These are phyloP conservation scores for Ogataea kodamae DNA, from an alignment of 805 yeast genomes.

Conservation along the genomic window DNA sequence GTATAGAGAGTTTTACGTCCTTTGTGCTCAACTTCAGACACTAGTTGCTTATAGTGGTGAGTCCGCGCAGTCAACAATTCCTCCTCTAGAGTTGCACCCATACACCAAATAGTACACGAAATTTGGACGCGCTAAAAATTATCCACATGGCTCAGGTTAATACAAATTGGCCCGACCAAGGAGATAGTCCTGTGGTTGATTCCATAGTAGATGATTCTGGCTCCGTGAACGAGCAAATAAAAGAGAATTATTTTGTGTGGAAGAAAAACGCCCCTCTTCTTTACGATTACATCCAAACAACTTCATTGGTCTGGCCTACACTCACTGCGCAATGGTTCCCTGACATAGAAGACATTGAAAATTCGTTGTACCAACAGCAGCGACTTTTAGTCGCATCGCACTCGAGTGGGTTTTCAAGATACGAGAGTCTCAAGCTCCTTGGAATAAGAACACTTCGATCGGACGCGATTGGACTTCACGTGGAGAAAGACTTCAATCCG, in stretches of 20 bases:
- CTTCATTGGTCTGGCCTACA: conserved; percentile 63
- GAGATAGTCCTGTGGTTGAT: not conserved
- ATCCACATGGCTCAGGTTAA: conserved; percentile 7
- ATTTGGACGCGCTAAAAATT: conserved; percentile 10
- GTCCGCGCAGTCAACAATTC: conserved; percentile 1
- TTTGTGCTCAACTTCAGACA: conserved; percentile 28
- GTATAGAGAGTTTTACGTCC: conserved; percentile 15
- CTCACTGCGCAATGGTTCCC: conserved; percentile 61
- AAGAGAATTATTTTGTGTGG: conserved; percentile 47
- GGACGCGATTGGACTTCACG: conserved; percentile 18
- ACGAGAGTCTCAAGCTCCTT: conserved; percentile 25
- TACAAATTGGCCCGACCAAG: conserved; percentile 1
- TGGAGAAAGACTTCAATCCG: conserved; percentile 35
- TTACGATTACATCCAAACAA: conserved; percentile 51
- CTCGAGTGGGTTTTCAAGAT: conserved; percentile 47
- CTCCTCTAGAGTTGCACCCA: conserved; percentile 5
- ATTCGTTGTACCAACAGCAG: conserved; percentile 29
- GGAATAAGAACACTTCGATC: conserved; percentile 16
- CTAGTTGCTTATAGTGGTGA: conserved; percentile 29
- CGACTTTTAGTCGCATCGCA: conserved; percentile 60
- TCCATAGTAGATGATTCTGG: not conserved
- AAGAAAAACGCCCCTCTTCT: conserved; percentile 57
- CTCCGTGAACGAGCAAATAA: conserved; percentile 11
- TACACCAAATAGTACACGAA: conserved; percentile 9
- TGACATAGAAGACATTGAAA: conserved; percentile 36